Conservation (phyloP, 129 eudicot species). For the Glebionis coronaria region DNA sequence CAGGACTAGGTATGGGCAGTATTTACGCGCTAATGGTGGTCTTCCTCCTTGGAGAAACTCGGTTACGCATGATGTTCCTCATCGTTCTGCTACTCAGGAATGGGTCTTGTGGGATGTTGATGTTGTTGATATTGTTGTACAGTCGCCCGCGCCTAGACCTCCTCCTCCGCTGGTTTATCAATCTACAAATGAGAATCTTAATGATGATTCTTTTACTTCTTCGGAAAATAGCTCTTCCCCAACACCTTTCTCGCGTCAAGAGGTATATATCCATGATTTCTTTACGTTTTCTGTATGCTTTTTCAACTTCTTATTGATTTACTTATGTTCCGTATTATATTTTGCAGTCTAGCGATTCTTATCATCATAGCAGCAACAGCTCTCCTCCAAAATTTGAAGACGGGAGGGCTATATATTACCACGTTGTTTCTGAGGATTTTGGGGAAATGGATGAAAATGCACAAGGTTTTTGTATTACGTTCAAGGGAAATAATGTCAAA, state of each 20-base stretch:
- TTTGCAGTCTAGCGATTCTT: not conserved
- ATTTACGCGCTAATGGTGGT: slow-evolving; percentile 58
- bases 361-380: not conserved
- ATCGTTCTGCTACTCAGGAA: slow-evolving; percentile 56
- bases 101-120: slow-evolving; percentile 73
- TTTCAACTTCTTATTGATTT: no score
- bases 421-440: slow-evolving; percentile 51
- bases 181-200: slow-evolving; percentile 25
- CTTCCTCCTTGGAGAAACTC: slow-evolving; percentile 80
- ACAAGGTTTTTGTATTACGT: slow-evolving; percentile 48
- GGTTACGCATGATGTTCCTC: slow-evolving; percentile 64
- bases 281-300: no score
- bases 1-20: slow-evolving; percentile 59
- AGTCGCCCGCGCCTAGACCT: slow-evolving; percentile 36
- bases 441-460: slow-evolving; percentile 60
- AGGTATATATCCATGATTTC: no score
- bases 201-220: slow-evolving; percentile 24
- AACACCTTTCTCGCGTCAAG: no score
- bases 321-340: no score
- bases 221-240: no score
- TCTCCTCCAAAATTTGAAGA: slow-evolving; percentile 51
- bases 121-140: slow-evolving; percentile 50
- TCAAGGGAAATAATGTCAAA: slow-evolving; percentile 54
- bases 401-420: slow-evolving; percentile 64
- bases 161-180: slow-evolving; percentile 28